These are phyloP conservation scores for Oehlia diaphana DNA, from an alignment of 192 early-diverging fungal species.

Conservation along the genomic window DNA sequence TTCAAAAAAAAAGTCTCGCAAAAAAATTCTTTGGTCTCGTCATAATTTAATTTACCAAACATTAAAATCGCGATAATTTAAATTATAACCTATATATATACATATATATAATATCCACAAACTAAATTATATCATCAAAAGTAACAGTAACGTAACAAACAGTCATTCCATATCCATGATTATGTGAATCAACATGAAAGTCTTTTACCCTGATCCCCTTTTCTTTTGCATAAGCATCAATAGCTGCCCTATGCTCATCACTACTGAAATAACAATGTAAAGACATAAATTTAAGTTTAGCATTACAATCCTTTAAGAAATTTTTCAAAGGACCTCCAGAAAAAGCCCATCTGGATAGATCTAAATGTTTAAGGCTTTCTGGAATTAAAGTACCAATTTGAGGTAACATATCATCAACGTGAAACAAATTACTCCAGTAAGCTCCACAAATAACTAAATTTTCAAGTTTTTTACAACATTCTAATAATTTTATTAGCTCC, in stretches of 20 bases:
- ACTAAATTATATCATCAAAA: not conserved
- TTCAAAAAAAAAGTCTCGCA: too few relatives aligned
- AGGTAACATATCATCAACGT: not conserved
- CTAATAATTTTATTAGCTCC: conserved; percentile 15
- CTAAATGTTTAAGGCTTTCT: not conserved
- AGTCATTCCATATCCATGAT: not conserved
- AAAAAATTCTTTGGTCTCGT: too few relatives aligned
- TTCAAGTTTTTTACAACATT: conserved; percentile 1
- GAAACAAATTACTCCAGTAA: not conserved
- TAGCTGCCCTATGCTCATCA: not conserved
- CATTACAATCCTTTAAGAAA: not conserved
- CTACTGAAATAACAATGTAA: conserved; percentile 8
- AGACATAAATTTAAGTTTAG: not conserved
- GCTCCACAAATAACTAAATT: not conserved
- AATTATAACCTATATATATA: too few relatives aligned
- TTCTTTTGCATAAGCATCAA: not conserved
- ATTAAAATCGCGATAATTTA: too few relatives aligned
- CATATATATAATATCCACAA: too few relatives aligned
- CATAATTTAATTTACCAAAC: too few relatives aligned
- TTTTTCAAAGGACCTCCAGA: not conserved
- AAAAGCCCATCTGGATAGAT: conserved; percentile 16
- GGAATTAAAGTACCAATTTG: conserved; percentile 4
- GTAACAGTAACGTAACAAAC: conserved; percentile 8
- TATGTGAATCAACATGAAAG: not conserved
- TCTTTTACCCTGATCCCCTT: not conserved